Evolutionary conservation across 1,284 basidiomycete genomes (phyloP).

Genomic region (Cerrena zonata): DNA sequence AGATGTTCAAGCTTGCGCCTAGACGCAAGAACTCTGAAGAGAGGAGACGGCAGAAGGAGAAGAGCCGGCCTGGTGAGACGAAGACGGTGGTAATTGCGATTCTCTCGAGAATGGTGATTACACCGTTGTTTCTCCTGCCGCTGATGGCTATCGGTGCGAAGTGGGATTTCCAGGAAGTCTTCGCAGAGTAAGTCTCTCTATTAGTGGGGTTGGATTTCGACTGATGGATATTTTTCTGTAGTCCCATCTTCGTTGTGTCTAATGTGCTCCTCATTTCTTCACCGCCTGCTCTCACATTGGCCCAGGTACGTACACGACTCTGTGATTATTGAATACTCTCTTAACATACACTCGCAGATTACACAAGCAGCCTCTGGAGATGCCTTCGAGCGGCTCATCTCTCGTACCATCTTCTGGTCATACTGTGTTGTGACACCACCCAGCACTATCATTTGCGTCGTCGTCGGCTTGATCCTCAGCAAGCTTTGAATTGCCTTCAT

Average conservation of each 20-base stretch:
- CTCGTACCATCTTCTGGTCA: slow-evolving; percentile 76
- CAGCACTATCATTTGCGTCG: slow-evolving; percentile 68
- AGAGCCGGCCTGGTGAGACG: slow-evolving; percentile 58
- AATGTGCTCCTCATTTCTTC: slow-evolving; percentile 72
- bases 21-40: slow-evolving; percentile 15
- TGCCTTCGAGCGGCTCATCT: slow-evolving; percentile 86
- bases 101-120: slow-evolving; percentile 77
- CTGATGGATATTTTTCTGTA: slow-evolving; percentile 26
- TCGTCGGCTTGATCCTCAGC: slow-evolving; percentile 62
- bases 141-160: slow-evolving; percentile 60
- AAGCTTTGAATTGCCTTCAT: slow-evolving; percentile 35
- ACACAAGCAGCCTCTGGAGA: slow-evolving; percentile 84
- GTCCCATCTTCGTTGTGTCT: slow-evolving; percentile 79
- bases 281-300: slow-evolving; percentile 77
- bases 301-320: slow-evolving; percentile 47
- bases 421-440: slow-evolving; percentile 81
- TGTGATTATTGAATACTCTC: not conserved
- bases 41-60: slow-evolving; percentile 12
- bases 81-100: slow-evolving; percentile 79
- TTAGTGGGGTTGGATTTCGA: slow-evolving; percentile 12
- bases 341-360: slow-evolving; percentile 46
- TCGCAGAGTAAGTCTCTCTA: slow-evolving; percentile 59
- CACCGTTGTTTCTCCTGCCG: slow-evolving; percentile 74
- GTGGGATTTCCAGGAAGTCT: slow-evolving; percentile 58
- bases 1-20: slow-evolving; percentile 33